These are phyloP conservation scores for Alternaria sp. DNA, from an alignment of 2,329 filamentous ascomycete species.

Conservation along the genomic window DNA sequence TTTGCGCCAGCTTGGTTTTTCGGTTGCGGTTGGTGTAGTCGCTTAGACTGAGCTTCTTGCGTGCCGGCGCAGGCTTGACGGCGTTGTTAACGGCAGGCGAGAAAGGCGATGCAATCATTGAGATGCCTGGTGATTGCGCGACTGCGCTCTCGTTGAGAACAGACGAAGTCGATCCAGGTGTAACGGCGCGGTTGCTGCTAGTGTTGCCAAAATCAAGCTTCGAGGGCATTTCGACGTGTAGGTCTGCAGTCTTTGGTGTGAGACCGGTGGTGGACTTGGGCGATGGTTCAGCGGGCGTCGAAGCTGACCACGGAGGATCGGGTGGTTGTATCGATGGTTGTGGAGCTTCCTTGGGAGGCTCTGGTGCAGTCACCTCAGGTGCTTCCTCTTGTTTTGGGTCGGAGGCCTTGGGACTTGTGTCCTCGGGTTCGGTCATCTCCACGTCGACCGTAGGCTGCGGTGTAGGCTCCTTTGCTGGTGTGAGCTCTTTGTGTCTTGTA, in stretches of 20 bases:
- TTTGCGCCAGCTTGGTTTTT: slow-evolving; percentile 48
- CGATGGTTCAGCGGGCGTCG: slow-evolving; percentile 19
- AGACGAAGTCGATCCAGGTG: slow-evolving; percentile 33
- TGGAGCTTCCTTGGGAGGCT: slow-evolving; percentile 27
- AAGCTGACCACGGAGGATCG: slow-evolving; percentile 39
- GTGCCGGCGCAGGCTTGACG: slow-evolving; percentile 50
- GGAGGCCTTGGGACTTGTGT: slow-evolving; percentile 13
- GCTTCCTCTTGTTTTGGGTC: slow-evolving; percentile 38
- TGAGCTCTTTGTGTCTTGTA: slow-evolving; percentile 26
- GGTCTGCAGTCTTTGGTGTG: slow-evolving; percentile 25
- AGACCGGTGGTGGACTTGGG: slow-evolving; percentile 16
- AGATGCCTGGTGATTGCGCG: slow-evolving; percentile 38
- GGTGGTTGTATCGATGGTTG: slow-evolving; percentile 42
- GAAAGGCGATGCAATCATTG: slow-evolving; percentile 36
- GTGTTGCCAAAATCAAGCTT: slow-evolving; percentile 31
- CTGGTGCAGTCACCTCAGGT: slow-evolving; percentile 33
- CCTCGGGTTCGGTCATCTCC: slow-evolving; percentile 27
- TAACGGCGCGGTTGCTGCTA: slow-evolving; percentile 22
- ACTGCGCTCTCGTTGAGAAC: slow-evolving; percentile 24
- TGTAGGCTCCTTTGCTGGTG: slow-evolving; percentile 30
- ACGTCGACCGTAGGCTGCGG: slow-evolving; percentile 21
- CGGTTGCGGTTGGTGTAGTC: slow-evolving; percentile 57
- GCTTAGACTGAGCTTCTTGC: slow-evolving; percentile 60
- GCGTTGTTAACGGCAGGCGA: slow-evolving; percentile 51
- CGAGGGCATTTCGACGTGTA: slow-evolving; percentile 40